phyloP scores from a whole-genome alignment of 1,284 basidiomycete species.

The Apiotrichum mycotoxinovorans region DNA sequence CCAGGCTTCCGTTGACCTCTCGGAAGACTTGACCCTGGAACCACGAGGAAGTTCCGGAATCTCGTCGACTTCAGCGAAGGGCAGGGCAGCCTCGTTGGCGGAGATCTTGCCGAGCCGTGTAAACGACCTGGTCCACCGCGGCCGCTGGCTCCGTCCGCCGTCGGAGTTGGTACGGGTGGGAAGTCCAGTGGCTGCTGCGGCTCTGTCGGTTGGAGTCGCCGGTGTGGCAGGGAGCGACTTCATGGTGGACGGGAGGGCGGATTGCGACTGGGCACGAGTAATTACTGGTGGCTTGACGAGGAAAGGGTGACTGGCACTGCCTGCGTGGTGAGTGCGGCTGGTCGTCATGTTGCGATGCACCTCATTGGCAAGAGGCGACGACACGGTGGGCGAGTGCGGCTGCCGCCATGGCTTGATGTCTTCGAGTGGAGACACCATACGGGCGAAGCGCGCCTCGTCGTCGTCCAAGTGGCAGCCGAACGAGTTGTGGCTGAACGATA shows the following conservation, averaged over 20 bases:
- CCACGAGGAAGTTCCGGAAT: background rate
- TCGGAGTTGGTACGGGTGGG: background rate
- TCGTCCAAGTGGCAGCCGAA: slow-evolving; percentile 1
- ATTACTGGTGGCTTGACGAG: background rate
- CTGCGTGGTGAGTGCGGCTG: background rate
- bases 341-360: background rate
- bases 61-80: background rate
- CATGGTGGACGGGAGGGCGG: background rate
- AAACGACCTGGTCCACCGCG: slow-evolving; percentile 2
- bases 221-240: background rate
- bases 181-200: background rate
- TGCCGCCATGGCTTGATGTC: background rate
- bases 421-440: background rate
- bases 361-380: background rate
- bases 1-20: background rate
- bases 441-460: background rate
- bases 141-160: background rate
- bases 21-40: background rate
- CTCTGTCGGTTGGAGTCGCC: background rate
- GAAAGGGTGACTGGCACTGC: background rate
- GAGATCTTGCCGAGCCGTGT: slow-evolving; percentile 1
- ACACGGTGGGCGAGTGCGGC: background rate
- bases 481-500: slow-evolving; percentile 5
- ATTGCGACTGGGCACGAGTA: background rate
- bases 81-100: background rate